Conservation (phyloP, 2,329 filamentous ascomycete species). For the Neoarthrinium moseri region DNA sequence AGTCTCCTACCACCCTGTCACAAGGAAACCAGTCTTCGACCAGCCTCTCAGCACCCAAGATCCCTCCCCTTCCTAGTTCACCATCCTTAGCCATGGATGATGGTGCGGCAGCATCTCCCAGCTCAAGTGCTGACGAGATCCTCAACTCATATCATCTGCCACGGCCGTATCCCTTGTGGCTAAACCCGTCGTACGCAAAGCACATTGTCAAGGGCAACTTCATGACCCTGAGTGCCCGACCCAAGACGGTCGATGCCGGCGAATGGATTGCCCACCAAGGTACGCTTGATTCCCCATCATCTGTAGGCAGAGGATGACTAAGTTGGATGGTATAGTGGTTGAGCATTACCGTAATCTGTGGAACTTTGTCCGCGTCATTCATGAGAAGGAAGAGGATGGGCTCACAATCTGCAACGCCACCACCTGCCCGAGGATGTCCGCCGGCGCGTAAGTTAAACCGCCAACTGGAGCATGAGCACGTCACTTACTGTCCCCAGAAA, state of each 20-base stretch:
- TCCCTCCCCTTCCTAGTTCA: slow-evolving; percentile 62
- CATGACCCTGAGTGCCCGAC: slow-evolving; percentile 89
- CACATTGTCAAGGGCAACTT: slow-evolving; percentile 97
- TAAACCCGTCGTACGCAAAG: slow-evolving; percentile 72
- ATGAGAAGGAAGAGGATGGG: slow-evolving; percentile 79
- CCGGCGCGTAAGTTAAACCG: slow-evolving; percentile 71
- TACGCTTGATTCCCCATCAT: slow-evolving; percentile 40
- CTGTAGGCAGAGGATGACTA: neutral
- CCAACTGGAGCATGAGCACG: neutral
- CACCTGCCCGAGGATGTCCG: slow-evolving; percentile 89
- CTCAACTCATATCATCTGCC: slow-evolving; percentile 64
- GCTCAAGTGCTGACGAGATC: slow-evolving; percentile 50
- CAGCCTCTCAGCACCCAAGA: slow-evolving; percentile 54
- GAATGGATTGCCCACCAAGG: slow-evolving; percentile 97
- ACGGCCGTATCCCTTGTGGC: slow-evolving; percentile 68
- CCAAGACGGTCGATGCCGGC: slow-evolving; percentile 88
- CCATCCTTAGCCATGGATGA: slow-evolving; percentile 67
- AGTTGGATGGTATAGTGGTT: slow-evolving; percentile 60
- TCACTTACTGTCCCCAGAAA: slow-evolving; percentile 49
- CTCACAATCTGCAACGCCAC: slow-evolving; percentile 79
- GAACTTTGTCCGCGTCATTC: slow-evolving; percentile 85
- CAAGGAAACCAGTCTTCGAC: slow-evolving; percentile 51
- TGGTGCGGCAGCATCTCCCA: slow-evolving; percentile 40
- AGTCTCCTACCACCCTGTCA: slow-evolving; percentile 43
- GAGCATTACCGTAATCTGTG: slow-evolving; percentile 89